Evolutionary conservation across 2,329 filamentous ascomycete species (phyloP).

Genomic region (Fusarium cyanostomum): DNA sequence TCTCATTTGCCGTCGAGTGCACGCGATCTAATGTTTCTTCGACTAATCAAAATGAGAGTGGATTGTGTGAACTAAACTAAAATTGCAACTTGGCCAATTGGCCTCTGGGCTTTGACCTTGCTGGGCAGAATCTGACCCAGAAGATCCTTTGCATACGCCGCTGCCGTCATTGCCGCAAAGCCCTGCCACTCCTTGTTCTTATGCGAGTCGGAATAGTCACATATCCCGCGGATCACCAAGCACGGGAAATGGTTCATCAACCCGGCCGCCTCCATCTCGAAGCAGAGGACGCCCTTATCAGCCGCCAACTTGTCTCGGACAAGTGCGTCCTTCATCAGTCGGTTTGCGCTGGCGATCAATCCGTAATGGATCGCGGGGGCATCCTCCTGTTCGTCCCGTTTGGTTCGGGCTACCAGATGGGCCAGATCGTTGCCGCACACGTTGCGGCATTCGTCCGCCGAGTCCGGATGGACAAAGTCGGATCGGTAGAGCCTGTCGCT

Average conservation of each 20-base stretch:
- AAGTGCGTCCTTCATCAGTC: constrained; percentile 8
- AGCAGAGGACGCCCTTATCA: background rate
- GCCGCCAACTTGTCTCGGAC: constrained; percentile 3
- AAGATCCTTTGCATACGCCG: constrained; percentile 40
- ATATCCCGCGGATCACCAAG: constrained; percentile 50
- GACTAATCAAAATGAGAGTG: background rate
- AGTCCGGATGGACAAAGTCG: background rate
- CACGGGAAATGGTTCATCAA: constrained; percentile 44
- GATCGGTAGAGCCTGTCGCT: background rate
- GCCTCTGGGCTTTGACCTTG: too few species aligned
- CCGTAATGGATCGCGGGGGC: background rate
- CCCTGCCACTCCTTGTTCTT: constrained; percentile 43
- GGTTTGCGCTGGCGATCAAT: background rate
- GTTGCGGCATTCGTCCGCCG: rapidly evolving
- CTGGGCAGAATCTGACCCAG: constrained; percentile 22
- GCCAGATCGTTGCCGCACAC: background rate
- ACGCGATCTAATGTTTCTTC: background rate
- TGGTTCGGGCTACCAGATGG: rapidly evolving
- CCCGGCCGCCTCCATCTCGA: constrained; percentile 20
- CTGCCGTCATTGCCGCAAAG: constrained; percentile 48
- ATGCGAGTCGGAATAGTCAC: constrained; percentile 51
- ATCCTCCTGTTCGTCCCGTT: background rate
- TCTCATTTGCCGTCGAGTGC: background rate
- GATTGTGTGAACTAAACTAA: background rate
- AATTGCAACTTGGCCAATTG: constrained; percentile 10